Evolutionary conservation across 768 basidiomycete species (phyloP), one percentile per base, ranked within the genome.

Genomic region (Pleurotus sapidus): DNA sequence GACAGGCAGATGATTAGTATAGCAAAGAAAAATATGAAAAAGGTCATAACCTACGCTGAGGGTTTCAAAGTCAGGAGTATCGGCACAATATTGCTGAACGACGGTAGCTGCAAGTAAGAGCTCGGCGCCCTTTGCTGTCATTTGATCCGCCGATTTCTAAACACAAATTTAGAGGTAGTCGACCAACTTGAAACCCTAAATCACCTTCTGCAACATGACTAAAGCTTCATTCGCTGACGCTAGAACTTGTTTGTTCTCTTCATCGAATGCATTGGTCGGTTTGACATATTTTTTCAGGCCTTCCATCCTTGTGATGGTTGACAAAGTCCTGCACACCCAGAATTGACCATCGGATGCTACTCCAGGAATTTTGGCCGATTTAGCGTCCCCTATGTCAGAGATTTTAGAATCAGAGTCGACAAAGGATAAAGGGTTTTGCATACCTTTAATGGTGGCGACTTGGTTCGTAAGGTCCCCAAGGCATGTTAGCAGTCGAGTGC

Each of bases 281-380:
- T 76, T 71, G 49, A 88, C 79, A 59, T 93, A 90, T 65, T 92
- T 93, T 27, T 68, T 66, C 67, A 93, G 89, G 42, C 76, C 74
- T 68, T 89, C 86, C 25, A 95, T 67, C 46, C 65, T 57, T 48
- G 74, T 72, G 56, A 91, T 77, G 11, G 77, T 83, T 4, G 73
- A 67, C 9, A 94, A 74, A 8, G 84, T 81, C 64, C 84, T 84
- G 3, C 84, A 78, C 7, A 90, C 75, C 94, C 94, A 97, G 59
- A 91, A 84, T 63, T 87, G 80, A 25, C 92, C 91, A 57, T 91
- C 82, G 5, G 84, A 80, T 38, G 88, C 82, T 18, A 83, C 81
- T 1, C 82, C 88, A 15, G 81, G 68, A n/a, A 77, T 66, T 67
- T 86, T 89, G 18, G 69, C 69, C 1, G 77, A 70, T 60, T 81